Evolutionary conservation across 2,329 filamentous ascomycete species (phyloP).

Genomic region (Sclerotinia sclerotiorum): DNA sequence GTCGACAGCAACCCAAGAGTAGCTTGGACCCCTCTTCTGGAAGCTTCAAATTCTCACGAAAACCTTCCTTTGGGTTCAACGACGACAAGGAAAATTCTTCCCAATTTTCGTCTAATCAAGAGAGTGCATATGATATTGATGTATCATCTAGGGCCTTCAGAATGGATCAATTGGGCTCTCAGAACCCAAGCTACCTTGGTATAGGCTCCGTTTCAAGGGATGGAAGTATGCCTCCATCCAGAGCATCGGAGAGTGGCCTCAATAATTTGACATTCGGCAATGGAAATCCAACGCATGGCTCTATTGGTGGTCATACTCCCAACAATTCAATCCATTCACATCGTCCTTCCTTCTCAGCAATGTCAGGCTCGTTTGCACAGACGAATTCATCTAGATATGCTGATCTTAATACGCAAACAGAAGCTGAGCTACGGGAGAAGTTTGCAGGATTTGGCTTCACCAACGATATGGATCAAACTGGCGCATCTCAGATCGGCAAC

Average conservation of each 20-base stretch:
- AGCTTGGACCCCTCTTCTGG: slow-evolving; percentile 49
- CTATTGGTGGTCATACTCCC: slow-evolving; percentile 43
- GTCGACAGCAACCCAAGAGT: slow-evolving; percentile 42
- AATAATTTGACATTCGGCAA: slow-evolving; percentile 34
- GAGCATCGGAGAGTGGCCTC: slow-evolving; percentile 50
- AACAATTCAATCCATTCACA: slow-evolving; percentile 51
- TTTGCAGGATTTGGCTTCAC: slow-evolving; percentile 34
- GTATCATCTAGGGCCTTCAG: slow-evolving; percentile 30
- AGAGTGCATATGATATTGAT: slow-evolving; percentile 35
- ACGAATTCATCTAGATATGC: slow-evolving; percentile 42
- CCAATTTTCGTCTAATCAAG: slow-evolving; percentile 29
- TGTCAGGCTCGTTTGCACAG: slow-evolving; percentile 50
- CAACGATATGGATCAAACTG: slow-evolving; percentile 33
- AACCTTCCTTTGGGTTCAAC: slow-evolving; percentile 34
- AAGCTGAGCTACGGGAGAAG: slow-evolving; percentile 37
- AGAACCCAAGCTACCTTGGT: slow-evolving; percentile 46
- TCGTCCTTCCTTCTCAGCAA: slow-evolving; percentile 46
- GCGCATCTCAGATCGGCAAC: slow-evolving; percentile 30
- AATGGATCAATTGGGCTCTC: slow-evolving; percentile 41
- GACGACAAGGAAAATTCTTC: slow-evolving; percentile 39
- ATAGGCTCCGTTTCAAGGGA: slow-evolving; percentile 53
- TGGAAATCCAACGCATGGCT: slow-evolving; percentile 34
- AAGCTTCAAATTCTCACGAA: slow-evolving; percentile 44
- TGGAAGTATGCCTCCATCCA: slow-evolving; percentile 55
- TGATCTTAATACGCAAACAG: slow-evolving; percentile 32